phyloP scores from a whole-genome alignment of 306 rosid species.

The Alnus glutinosa region DNA sequence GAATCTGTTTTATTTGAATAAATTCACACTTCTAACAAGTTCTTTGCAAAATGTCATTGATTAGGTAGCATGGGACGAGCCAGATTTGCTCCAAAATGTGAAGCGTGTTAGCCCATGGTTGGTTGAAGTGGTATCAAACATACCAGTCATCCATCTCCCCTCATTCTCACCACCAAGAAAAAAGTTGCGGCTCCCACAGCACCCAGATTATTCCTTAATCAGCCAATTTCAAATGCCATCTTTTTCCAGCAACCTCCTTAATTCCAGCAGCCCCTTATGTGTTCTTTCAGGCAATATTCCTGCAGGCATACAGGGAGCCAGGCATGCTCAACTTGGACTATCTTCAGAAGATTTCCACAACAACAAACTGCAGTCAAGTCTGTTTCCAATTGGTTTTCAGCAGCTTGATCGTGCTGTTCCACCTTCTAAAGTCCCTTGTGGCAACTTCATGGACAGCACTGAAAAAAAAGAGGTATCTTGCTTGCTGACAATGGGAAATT shows the following conservation, averaged over 20 bases:
- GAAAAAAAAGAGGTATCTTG: slow-evolving; percentile 51
- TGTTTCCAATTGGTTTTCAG: slow-evolving; percentile 49
- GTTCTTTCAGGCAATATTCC: slow-evolving; percentile 48
- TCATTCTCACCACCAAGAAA: slow-evolving; percentile 80
- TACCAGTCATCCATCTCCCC: slow-evolving; percentile 72
- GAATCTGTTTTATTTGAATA: slow-evolving; percentile 5
- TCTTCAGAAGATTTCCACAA: slow-evolving; percentile 60
- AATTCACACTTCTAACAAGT: slow-evolving; percentile 12
- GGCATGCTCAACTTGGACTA: slow-evolving; percentile 88
- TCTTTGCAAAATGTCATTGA: slow-evolving; percentile 24
- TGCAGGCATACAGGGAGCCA: slow-evolving; percentile 99
- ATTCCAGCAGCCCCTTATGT: slow-evolving; percentile 46
- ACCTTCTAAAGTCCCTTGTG: slow-evolving; percentile 38
- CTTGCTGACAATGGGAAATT: slow-evolving; percentile 59
- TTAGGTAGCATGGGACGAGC: slow-evolving; percentile 97
- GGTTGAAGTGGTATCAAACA: slow-evolving; percentile 75
- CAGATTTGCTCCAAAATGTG: slow-evolving; percentile 92
- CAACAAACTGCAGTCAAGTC: slow-evolving; percentile 51
- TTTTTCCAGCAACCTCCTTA: slow-evolving; percentile 47
- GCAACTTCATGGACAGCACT: slow-evolving; percentile 31
- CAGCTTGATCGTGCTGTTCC: slow-evolving; percentile 42
- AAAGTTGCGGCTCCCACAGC: slow-evolving; percentile 56
- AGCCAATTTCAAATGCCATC: slow-evolving; percentile 68
- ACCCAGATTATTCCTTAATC: slow-evolving; percentile 54
- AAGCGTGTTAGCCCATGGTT: slow-evolving; percentile 92